These are phyloP conservation scores for Coccomyxa sp. DNA, from an alignment of 139 green algal genomes.

Conservation along the genomic window DNA sequence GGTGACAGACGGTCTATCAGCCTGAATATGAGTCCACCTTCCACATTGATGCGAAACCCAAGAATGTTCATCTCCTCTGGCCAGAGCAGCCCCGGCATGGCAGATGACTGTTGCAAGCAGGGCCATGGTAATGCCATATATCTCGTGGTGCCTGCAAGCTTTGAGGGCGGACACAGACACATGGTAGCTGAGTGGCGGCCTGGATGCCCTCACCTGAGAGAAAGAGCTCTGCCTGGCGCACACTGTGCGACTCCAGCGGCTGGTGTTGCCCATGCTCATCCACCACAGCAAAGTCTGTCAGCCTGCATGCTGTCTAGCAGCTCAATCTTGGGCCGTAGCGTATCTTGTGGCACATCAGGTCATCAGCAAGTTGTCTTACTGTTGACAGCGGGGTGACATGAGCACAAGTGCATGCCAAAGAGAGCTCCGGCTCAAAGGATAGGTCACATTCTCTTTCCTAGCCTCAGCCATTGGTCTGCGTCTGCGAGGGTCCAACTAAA, in stretches of 20 bases:
- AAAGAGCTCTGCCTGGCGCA: conserved; percentile 12
- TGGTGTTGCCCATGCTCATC: conserved; percentile 32
- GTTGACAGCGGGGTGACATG: neutral
- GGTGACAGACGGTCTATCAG: neutral
- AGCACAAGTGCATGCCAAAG: neutral
- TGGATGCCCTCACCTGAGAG: conserved; percentile 29
- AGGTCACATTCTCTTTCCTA: neutral
- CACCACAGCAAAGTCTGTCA: conserved; percentile 45
- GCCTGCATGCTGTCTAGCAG: conserved; percentile 18
- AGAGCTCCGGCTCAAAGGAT: neutral
- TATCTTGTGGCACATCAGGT: neutral
- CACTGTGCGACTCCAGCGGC: conserved; percentile 37
- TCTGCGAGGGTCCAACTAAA: neutral
- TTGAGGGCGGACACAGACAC: no score
- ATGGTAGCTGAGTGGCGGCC: no score
- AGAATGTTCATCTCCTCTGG: neutral
- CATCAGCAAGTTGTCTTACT: no score
- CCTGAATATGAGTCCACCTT: neutral
- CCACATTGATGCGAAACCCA: neutral
- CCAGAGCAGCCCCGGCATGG: neutral
- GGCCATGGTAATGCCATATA: no score
- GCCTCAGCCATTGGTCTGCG: neutral
- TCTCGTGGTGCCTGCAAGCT: no score
- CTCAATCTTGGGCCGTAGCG: neutral
- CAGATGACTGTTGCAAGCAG: neutral